A percentile compares a stretch with the other conserved stretches of the same genome.
Evolutionary conservation across 2,329 filamentous ascomycete genomes (phyloP).

Genomic region (Ceratocystis alfenasii): DNA sequence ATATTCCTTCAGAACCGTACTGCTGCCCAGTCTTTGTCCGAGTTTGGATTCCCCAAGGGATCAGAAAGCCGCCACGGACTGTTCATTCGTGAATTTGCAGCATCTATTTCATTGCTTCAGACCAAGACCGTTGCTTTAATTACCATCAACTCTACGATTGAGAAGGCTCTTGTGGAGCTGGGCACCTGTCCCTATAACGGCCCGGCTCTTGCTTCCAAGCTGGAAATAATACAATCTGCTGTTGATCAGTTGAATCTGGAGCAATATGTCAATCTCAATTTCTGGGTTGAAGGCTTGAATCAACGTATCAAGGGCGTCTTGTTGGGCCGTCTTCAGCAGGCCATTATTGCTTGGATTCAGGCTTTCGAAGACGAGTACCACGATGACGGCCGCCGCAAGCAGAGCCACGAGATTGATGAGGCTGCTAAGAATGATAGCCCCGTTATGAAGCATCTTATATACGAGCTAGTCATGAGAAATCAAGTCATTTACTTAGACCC

Average conservation of each 20-base stretch:
- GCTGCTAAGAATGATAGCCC: constrained; percentile 43
- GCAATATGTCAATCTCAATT: constrained; percentile 83
- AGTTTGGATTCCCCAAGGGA: constrained; percentile 39
- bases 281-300: constrained; percentile 85
- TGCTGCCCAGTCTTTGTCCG: constrained; percentile 36
- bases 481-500: constrained; percentile 96
- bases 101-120: constrained; percentile 76
- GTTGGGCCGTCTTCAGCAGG: constrained; percentile 67
- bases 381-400: constrained; percentile 43
- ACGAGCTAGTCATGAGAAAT: constrained; percentile 95
- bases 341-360: constrained; percentile 76
- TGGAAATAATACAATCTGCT: constrained; percentile 78
- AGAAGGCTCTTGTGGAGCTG: constrained; percentile 72
- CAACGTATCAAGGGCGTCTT: constrained; percentile 69
- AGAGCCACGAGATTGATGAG: constrained; percentile 34
- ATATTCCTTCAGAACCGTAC: constrained; percentile 50
- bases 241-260: constrained; percentile 96
- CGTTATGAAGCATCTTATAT: constrained; percentile 59
- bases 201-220: constrained; percentile 62
- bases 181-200: constrained; percentile 73
- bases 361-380: constrained; percentile 58
- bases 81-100: constrained; percentile 88
- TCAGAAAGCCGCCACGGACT: constrained; percentile 88
- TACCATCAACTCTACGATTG: constrained; percentile 65
- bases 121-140: constrained; percentile 69